phyloP scores from a whole-genome alignment of 495 filamentous ascomycete species.

The Ramalina intermedia region DNA sequence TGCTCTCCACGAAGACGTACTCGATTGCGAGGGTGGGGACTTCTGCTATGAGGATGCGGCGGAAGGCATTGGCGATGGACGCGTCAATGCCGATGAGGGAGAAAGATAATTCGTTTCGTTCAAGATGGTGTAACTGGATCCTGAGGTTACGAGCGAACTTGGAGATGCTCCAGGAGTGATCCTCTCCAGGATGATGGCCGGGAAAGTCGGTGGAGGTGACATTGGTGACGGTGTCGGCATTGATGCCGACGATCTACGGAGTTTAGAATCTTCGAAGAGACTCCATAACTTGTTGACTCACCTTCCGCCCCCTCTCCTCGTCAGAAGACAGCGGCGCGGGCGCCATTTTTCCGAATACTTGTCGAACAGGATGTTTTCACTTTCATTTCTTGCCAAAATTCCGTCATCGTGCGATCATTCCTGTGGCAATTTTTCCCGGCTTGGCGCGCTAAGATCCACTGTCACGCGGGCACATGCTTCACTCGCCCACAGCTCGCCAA shows the following conservation, averaged over 20 bases:
- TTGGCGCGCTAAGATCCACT: too few relatives aligned
- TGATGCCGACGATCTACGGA: conserved; percentile 64
- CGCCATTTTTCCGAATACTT: conserved; percentile 25
- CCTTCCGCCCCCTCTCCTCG: conserved; percentile 36
- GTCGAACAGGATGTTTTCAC: too few relatives aligned
- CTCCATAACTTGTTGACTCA: conserved; percentile 17
- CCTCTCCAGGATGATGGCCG: conserved; percentile 77
- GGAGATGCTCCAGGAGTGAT: conserved; percentile 72
- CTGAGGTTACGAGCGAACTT: conserved; percentile 52
- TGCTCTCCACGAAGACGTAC: conserved; percentile 77
- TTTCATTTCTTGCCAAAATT: too few relatives aligned
- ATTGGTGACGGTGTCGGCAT: conserved; percentile 77
- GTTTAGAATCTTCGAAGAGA: conserved; percentile 1
- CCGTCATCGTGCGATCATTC: too few relatives aligned
- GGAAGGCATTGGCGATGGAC: conserved; percentile 92
- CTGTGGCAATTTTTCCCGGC: too few relatives aligned
- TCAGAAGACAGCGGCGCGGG: conserved; percentile 32
- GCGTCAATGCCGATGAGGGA: conserved; percentile 86
- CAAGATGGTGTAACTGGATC: conserved; percentile 72
- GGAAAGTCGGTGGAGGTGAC: conserved; percentile 83
- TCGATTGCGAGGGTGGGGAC: conserved; percentile 91
- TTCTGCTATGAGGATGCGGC: conserved; percentile 90
- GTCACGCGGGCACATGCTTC: too few relatives aligned
- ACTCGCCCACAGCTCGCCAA: too few relatives aligned
- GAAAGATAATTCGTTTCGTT: conserved; percentile 62